Evolutionary conservation across 805 yeast genomes (phyloP).

Genomic region (Priceomyces medius): DNA sequence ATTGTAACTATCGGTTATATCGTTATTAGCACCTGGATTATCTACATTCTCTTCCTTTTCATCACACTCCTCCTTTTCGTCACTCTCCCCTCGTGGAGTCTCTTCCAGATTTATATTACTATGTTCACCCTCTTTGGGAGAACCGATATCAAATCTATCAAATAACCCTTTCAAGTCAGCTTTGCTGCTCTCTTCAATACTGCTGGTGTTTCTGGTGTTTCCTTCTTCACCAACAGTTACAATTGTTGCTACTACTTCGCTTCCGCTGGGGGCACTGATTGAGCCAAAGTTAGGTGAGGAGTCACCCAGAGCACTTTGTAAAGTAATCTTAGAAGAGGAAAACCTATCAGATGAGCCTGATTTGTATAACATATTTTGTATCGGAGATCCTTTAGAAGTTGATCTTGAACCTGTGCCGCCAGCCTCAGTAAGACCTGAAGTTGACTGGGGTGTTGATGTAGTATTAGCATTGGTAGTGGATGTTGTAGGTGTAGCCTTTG

Average conservation of each 20-base stretch:
- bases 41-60: conserved; percentile 2
- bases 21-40: conserved; percentile 5
- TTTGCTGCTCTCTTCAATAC: conserved; percentile 2
- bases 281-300: conserved; percentile 9
- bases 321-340: conserved; percentile 9
- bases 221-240: conserved; percentile 17
- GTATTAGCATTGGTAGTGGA: conserved; percentile 39
- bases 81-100: conserved; percentile 4
- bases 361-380: conserved; percentile 15
- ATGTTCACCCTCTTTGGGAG: conserved; percentile 7
- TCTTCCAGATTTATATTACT: conserved; percentile 3
- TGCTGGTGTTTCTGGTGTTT: conserved; percentile 1
- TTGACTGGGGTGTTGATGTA: conserved; percentile 16
- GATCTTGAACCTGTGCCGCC: conserved; percentile 5
- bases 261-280: conserved; percentile 9
- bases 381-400: conserved; percentile 16
- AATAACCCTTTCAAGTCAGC: conserved; percentile 32
- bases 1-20: conserved; percentile 1
- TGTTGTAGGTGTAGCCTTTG: conserved; percentile 42
- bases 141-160: conserved; percentile 35
- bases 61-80: conserved; percentile 8
- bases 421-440: conserved; percentile 6
- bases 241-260: conserved; percentile 22
- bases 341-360: conserved; percentile 11
- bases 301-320: conserved; percentile 5